phyloP scores from a whole-genome alignment of 345 rosid species.

The Alliaria petiolata region DNA sequence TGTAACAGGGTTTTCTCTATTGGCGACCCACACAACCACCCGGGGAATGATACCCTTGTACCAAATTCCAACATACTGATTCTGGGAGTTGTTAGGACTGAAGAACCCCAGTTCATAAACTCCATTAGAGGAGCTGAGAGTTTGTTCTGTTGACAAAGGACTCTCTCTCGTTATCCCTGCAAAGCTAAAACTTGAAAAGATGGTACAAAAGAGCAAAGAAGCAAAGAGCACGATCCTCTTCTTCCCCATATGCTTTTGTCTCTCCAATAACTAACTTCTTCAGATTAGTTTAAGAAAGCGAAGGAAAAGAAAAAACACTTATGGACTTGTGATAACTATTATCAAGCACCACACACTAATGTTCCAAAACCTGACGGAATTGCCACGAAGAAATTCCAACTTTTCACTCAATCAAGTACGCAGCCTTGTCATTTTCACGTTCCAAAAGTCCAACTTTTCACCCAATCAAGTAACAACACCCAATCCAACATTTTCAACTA shows the following conservation, averaged over 20 bases:
- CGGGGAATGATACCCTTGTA: constrained; percentile 23
- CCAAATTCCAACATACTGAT: constrained; percentile 46
- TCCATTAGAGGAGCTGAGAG: constrained; percentile 25
- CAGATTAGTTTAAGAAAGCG: neutral
- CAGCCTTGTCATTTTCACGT: neutral
- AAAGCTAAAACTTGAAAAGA: neutral
- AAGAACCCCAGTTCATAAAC: constrained; percentile 40
- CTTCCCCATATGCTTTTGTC: neutral
- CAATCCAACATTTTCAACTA: neutral
- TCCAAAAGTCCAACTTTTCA: too few species aligned
- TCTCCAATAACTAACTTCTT: neutral
- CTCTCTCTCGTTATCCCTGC: neutral
- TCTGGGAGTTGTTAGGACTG: constrained; percentile 21
- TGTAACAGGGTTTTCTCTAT: constrained; percentile 16
- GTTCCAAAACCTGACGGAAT: neutral
- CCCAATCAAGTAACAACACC: too few species aligned
- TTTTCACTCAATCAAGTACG: neutral
- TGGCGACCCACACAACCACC: constrained; percentile 38
- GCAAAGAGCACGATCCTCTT: neutral
- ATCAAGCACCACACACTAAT: neutral
- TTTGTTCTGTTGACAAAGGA: constrained; percentile 27
- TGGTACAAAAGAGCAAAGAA: neutral
- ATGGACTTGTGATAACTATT: neutral
- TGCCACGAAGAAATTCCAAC: neutral
- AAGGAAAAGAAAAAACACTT: neutral